Evolutionary conservation across 257 asterid genomes (phyloP).

Genomic region (Fraxinus pennsylvanica): DNA sequence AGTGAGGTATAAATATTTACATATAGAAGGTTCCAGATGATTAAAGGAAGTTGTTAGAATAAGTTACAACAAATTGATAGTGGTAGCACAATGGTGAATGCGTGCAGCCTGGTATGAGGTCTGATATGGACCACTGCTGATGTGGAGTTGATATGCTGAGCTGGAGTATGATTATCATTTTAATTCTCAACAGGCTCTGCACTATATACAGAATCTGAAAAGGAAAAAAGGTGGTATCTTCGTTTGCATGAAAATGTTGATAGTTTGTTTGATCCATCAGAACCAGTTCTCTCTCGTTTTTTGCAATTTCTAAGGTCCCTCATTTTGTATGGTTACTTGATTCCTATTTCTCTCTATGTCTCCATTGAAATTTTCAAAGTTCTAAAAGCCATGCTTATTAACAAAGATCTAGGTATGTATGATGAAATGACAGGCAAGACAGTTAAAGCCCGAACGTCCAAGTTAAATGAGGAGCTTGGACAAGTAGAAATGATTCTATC

Average conservation of each 20-base stretch:
- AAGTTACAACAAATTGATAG: too few relatives aligned
- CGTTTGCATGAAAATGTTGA: conserved; percentile 15
- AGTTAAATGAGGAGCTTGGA: conserved; percentile 69
- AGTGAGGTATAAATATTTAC: too few relatives aligned
- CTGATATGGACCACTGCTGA: too few relatives aligned
- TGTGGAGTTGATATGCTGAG: too few relatives aligned
- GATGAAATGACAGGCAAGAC: conserved; percentile 52
- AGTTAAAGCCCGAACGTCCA: conserved; percentile 63
- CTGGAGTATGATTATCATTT: too few relatives aligned
- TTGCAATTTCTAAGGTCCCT: conserved; percentile 54
- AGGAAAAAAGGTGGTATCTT: conserved; percentile 62
- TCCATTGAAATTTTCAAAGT: conserved; percentile 69
- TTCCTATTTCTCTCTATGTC: conserved; percentile 68
- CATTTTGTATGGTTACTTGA: conserved; percentile 60
- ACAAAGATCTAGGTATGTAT: conserved; percentile 50
- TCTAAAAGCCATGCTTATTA: conserved; percentile 60
- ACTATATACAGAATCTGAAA: too few relatives aligned
- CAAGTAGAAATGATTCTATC: conserved; percentile 69
- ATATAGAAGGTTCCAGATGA: too few relatives aligned
- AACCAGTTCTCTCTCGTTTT: conserved; percentile 30
- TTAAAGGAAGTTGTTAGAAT: too few relatives aligned
- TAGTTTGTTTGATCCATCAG: conserved; percentile 33
- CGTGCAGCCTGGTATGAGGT: too few relatives aligned
- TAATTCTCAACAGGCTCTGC: too few relatives aligned
- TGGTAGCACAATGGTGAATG: too few relatives aligned